phyloP scores from a whole-genome alignment of 1,284 basidiomycete genomes.

The Somion occarium region DNA sequence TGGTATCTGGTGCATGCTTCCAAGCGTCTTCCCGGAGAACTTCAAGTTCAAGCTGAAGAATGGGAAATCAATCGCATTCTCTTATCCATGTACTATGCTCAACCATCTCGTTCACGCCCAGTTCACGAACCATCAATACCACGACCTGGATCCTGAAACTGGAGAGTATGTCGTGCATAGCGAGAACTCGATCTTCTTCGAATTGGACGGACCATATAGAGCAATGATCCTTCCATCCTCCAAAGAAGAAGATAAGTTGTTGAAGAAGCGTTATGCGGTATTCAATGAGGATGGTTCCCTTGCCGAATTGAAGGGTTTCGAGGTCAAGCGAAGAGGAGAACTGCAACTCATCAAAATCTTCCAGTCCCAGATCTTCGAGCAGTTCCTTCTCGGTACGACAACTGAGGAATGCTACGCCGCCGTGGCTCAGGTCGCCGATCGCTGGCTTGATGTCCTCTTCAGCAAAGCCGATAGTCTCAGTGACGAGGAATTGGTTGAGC shows the following conservation, averaged over 20 bases:
- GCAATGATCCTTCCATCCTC: constrained; percentile 99
- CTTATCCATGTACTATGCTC: constrained; percentile 99
- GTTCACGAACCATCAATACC: constrained; percentile 99
- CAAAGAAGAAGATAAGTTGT: constrained; percentile 97
- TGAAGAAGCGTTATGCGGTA: constrained; percentile 99
- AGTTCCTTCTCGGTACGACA: constrained; percentile 90
- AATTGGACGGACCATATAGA: constrained; percentile 96
- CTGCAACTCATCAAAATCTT: constrained; percentile 99
- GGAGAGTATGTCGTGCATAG: constrained; percentile 86
- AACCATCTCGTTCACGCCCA: constrained; percentile 95
- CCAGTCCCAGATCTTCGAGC: constrained; percentile 98
- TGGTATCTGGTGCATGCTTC: constrained; percentile 99
- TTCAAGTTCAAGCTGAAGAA: constrained; percentile 91
- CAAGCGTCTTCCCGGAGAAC: constrained; percentile 96
- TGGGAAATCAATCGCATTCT: constrained; percentile 88
- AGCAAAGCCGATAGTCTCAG: constrained; percentile 79
- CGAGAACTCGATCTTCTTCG: constrained; percentile 99
- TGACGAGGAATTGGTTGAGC: constrained; percentile 93
- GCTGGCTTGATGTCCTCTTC: constrained; percentile 97
- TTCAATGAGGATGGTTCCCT: constrained; percentile 98
- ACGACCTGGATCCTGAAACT: constrained; percentile 82
- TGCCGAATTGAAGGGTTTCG: constrained; percentile 98
- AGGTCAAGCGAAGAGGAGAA: constrained; percentile 97
- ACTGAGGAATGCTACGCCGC: constrained; percentile 95
- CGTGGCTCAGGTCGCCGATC: constrained; percentile 91